phyloP scores from a whole-genome alignment of 148 eudicot species.

The Silene conica region DNA sequence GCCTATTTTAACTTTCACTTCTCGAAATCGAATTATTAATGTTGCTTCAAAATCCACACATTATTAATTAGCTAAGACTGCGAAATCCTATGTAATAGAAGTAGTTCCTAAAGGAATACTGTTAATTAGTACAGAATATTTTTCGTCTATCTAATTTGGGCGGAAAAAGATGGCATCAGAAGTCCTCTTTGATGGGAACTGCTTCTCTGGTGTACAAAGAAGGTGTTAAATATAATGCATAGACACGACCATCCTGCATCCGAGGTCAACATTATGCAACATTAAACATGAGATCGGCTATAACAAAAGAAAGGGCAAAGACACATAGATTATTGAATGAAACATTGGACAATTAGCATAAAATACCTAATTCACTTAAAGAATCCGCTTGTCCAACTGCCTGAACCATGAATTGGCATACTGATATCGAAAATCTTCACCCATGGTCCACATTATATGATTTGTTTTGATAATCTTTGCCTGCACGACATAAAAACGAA shows the following conservation, averaged over 20 bases:
- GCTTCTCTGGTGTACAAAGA: constrained; percentile 77
- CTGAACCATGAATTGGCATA: constrained; percentile 78
- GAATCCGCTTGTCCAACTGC: constrained; percentile 74
- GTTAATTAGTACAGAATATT: too few species aligned
- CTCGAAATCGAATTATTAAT: too few species aligned
- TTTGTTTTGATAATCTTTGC: constrained; percentile 72
- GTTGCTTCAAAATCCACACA: too few species aligned
- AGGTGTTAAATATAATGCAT: constrained; percentile 76
- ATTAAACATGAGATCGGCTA: neutral
- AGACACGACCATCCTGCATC: constrained; percentile 73
- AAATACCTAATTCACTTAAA: constrained; percentile 68
- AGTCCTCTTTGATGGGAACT: too few species aligned
- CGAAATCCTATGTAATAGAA: too few species aligned
- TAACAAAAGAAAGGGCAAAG: neutral
- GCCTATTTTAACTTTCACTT: too few species aligned
- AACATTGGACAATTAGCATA: neutral
- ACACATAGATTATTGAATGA: neutral
- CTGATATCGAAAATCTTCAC: constrained; percentile 71
- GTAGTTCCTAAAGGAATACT: too few species aligned
- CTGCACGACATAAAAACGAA: constrained; percentile 28
- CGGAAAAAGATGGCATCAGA: too few species aligned
- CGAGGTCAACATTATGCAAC: constrained; percentile 1
- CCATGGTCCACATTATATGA: constrained; percentile 82
- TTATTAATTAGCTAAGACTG: too few species aligned
- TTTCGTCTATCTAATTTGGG: too few species aligned